Evolutionary conservation across 257 asterid species (phyloP).

Genomic region (Penstemon newberryi): DNA sequence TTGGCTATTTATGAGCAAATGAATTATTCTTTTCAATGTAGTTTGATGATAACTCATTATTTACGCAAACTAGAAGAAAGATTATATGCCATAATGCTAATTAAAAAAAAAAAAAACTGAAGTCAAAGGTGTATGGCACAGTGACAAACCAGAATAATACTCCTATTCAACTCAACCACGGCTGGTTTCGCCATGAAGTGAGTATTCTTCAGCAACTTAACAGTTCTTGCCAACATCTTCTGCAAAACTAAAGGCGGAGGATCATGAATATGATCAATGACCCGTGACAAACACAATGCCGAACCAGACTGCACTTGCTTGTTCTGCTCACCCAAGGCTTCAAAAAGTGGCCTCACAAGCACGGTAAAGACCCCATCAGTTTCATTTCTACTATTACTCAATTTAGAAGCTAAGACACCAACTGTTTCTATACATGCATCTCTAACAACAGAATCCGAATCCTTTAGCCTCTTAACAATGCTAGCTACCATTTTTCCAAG

Average conservation of each 20-base stretch:
- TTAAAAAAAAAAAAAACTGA: constrained; percentile 19
- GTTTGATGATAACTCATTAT: constrained; percentile 1
- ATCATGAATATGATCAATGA: constrained; percentile 71
- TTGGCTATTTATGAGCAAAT: constrained; percentile 12
- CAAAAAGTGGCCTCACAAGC: constrained; percentile 93
- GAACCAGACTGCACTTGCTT: constrained; percentile 84
- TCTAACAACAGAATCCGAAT: constrained; percentile 81
- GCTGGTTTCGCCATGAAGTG: constrained; percentile 98
- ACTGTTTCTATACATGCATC: constrained; percentile 82
- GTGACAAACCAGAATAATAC: constrained; percentile 75
- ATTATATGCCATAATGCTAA: constrained; percentile 9
- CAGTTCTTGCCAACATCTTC: constrained; percentile 80
- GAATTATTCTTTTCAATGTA: background rate
- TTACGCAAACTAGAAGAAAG: background rate
- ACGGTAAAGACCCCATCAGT: constrained; percentile 60
- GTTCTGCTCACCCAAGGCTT: constrained; percentile 90
- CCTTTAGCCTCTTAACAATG: constrained; percentile 88
- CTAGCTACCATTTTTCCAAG: constrained; percentile 77
- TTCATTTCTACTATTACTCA: constrained; percentile 57
- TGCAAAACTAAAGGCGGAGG: constrained; percentile 81
- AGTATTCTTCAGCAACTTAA: constrained; percentile 81
- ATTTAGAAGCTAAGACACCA: constrained; percentile 73
- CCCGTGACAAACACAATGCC: constrained; percentile 80
- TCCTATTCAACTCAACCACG: constrained; percentile 80
- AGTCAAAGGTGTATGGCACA: background rate